phyloP scores from a whole-genome alignment of 169 alveolate species.

The Neospora caninum region DNA sequence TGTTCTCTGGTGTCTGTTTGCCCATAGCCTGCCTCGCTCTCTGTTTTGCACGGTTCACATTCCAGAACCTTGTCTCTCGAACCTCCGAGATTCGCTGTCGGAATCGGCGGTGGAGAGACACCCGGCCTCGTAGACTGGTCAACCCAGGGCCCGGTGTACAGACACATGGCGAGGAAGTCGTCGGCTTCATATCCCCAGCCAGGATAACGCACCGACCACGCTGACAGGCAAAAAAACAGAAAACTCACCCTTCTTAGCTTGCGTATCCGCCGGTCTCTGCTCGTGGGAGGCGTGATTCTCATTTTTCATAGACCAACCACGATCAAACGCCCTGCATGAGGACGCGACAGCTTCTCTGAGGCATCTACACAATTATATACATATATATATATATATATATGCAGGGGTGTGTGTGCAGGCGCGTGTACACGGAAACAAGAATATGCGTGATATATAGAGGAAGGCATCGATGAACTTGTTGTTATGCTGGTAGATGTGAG shows the following conservation, averaged over 20 bases:
- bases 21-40: not conserved
- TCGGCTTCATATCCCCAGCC: conserved; percentile 45
- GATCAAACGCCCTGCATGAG: no score
- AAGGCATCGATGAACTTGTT: no score
- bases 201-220: not conserved
- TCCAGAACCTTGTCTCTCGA: not conserved
- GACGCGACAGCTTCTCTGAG: not conserved
- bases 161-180: conserved; percentile 36
- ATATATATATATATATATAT: not conserved
- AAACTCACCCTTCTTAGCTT: not conserved
- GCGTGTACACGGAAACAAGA: no score
- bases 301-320: no score
- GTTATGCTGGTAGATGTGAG: no score
- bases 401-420: no score
- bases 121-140: not conserved
- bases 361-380: not conserved
- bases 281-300: no score
- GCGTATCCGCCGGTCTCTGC: no score
- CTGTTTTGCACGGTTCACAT: not conserved
- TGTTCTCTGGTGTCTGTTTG: not conserved
- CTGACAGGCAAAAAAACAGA: not conserved
- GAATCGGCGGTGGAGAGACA: not conserved
- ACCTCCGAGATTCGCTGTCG: no score
- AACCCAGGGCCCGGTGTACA: conserved; percentile 10
- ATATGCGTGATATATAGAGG: no score